phyloP scores from a whole-genome alignment of 2,329 filamentous ascomycete genomes.

The Coniochaeta sp. region DNA sequence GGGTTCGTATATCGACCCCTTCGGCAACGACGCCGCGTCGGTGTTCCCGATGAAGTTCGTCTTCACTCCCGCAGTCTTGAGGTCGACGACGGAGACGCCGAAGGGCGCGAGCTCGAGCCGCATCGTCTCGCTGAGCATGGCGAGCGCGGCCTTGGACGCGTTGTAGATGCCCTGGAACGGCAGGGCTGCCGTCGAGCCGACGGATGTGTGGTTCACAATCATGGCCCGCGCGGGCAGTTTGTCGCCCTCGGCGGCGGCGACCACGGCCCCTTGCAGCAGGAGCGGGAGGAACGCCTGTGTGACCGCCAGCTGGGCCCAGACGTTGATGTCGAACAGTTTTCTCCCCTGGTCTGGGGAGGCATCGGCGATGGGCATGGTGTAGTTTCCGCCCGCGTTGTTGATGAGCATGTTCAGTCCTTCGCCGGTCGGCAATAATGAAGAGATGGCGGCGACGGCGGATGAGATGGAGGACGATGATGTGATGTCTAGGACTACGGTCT shows the following conservation, averaged over 20 bases:
- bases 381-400: slow-evolving; percentile 32
- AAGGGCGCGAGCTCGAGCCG: slow-evolving; percentile 31
- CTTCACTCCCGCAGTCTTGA: slow-evolving; percentile 24
- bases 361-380: slow-evolving; percentile 24
- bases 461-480: slow-evolving; percentile 25
- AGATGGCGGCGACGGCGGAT: slow-evolving; percentile 22
- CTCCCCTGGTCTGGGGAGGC: slow-evolving; percentile 21
- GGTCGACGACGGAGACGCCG: slow-evolving; percentile 24
- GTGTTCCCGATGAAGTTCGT: slow-evolving; percentile 21
- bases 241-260: background rate
- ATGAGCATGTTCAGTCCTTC: slow-evolving; percentile 35
- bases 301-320: slow-evolving; percentile 29
- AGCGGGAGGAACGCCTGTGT: slow-evolving; percentile 31
- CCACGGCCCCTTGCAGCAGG: slow-evolving; percentile 17
- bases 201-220: slow-evolving; percentile 26
- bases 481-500: slow-evolving; percentile 33
- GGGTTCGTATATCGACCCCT: slow-evolving; percentile 15
- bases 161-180: slow-evolving; percentile 33
- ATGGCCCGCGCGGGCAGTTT: slow-evolving; percentile 11
- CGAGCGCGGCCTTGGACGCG: slow-evolving; percentile 34
- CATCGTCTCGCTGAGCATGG: slow-evolving; percentile 29
- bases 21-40: slow-evolving; percentile 12
- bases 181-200: slow-evolving; percentile 25
- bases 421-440: slow-evolving; percentile 19
- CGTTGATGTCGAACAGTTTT: slow-evolving; percentile 22